Conservation (phyloP, 1,284 basidiomycete species). For the Melanopsichium pennsylvanicum region DNA sequence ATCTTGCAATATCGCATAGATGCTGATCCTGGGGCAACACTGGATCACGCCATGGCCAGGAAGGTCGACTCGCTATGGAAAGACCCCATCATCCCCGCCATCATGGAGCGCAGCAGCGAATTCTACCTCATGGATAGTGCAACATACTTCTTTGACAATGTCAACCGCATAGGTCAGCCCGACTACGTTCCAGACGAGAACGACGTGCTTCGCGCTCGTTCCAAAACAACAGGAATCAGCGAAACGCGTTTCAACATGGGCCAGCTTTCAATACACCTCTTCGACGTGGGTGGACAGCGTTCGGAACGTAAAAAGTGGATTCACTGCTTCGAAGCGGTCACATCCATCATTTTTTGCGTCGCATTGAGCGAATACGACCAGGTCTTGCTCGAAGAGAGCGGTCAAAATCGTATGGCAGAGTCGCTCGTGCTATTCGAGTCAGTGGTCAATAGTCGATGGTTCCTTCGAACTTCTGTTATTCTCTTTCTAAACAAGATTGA, state of each 20-base stretch:
- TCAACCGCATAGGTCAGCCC: slow-evolving; percentile 79
- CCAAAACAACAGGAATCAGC: slow-evolving; percentile 90
- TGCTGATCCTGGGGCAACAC: slow-evolving; percentile 60
- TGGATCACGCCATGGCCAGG: slow-evolving; percentile 70
- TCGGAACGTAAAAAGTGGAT: slow-evolving; percentile 65
- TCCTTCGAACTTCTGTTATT: slow-evolving; percentile 89
- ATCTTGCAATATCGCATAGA: slow-evolving; percentile 65
- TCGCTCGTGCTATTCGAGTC: slow-evolving; percentile 91
- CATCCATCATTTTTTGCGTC: slow-evolving; percentile 62
- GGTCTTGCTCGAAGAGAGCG: slow-evolving; percentile 58
- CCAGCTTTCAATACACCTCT: slow-evolving; percentile 66
- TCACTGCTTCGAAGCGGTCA: slow-evolving; percentile 65
- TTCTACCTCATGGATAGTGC: slow-evolving; percentile 98
- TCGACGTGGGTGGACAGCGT: slow-evolving; percentile 63
- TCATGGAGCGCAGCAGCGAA: slow-evolving; percentile 86
- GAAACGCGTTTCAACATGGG: slow-evolving; percentile 74
- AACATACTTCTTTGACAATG: slow-evolving; percentile 87
- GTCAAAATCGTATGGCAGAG: slow-evolving; percentile 90
- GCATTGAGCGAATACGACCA: slow-evolving; percentile 64
- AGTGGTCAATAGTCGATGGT: slow-evolving; percentile 89
- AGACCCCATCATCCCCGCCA: slow-evolving; percentile 83
- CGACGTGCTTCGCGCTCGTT: slow-evolving; percentile 86
- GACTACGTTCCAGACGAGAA: slow-evolving; percentile 86
- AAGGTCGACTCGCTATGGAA: slow-evolving; percentile 86
- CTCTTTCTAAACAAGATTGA: slow-evolving; percentile 86